Base-by-base conservation (phyloP, 495 filamentous ascomycete genomes). In the Saxophila tyrrhenica region DNA sequence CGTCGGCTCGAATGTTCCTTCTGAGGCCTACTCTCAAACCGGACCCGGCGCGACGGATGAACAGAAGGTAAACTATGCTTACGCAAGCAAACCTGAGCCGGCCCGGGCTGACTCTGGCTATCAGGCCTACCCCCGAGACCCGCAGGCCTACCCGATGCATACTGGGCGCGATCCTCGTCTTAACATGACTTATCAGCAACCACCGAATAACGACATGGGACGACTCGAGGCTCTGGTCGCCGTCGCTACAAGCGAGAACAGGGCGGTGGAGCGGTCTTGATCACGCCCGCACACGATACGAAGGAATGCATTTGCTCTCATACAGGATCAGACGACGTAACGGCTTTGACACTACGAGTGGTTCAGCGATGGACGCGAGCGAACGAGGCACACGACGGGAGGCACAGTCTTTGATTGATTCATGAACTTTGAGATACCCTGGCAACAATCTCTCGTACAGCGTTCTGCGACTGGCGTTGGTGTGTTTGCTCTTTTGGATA, bases 141-240 rank as follows among this genome's bases (percentile, higher is more conserved):
- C 20, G 23, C 55, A 62, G n/a, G 51, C 52, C 1, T 67, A 67
- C 51, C 52, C 58, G n/a, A 29, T 63, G 15, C 60, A 66, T 24
- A 25, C 64, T 13, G 65, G 61, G 11, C 67, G 66, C 43, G 65
- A 66, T 51, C 52, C 65, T 44, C 54, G 50, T 49, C 58, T 50
- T 57, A 39, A 53, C 54, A 49, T 64, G 57, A 23, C 38, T n/a
- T 62, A 59, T 68, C 48, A 48, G 19, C 39, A 41, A 15, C 23
- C 50, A 11, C 52, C 48, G 41, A 67, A 52, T 57, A 72, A 67
- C 45, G 77, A 77, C 46, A 85, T 90, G 81, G 75, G 78, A 50
- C 74, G 86, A 15, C 70, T 95, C 21, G 85, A 95, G 54, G 86
- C 87, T 16, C 77, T 95, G 25, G 89, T 95, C 23, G 89, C 89